Percentiles rank a stretch among this genome's conserved stretches.
Evolutionary conservation across 352 stramenopile genomes (phyloP).

Genomic region (Globisporangium spinosum): DNA sequence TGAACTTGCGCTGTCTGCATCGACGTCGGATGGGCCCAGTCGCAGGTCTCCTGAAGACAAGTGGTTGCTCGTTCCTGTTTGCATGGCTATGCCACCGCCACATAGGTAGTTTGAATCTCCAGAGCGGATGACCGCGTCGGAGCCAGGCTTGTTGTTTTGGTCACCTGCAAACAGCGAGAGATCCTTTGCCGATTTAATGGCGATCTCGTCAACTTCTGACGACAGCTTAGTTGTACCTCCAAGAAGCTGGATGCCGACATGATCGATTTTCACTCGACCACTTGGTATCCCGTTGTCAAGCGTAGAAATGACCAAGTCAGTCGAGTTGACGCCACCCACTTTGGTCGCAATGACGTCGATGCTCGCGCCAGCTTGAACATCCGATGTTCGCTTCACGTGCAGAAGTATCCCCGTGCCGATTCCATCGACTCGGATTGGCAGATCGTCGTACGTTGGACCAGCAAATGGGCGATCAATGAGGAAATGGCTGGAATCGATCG

Average conservation of each 20-base stretch:
- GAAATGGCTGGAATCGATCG: conserved; percentile 31
- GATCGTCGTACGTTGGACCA: conserved; percentile 41
- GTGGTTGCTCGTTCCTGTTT: not conserved
- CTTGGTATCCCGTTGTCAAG: conserved; percentile 20
- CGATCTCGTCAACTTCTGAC: conserved; percentile 41
- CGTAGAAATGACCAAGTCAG: conserved; percentile 40
- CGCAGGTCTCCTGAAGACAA: not conserved
- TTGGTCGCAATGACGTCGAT: conserved; percentile 34
- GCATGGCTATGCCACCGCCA: not conserved
- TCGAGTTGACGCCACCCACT: conserved; percentile 19
- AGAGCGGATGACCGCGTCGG: conserved; percentile 27
- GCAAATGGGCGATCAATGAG: conserved; percentile 47
- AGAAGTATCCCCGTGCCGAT: conserved; percentile 45
- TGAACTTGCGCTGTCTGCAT: not conserved
- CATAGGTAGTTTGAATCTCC: conserved; percentile 25
- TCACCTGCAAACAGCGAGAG: conserved; percentile 28
- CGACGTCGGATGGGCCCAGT: not conserved
- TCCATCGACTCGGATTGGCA: conserved; percentile 50
- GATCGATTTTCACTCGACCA: conserved; percentile 36
- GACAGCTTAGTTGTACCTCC: conserved; percentile 33
- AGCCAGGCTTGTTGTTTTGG: conserved; percentile 39
- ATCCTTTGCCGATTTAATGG: conserved; percentile 29
- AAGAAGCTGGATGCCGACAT: conserved; percentile 32
- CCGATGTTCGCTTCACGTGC: conserved; percentile 24
- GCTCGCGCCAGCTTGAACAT: conserved; percentile 24